These are phyloP conservation scores for Tricholoma matsutake DNA, from an alignment of 768 basidiomycete species.

Conservation along the genomic window DNA sequence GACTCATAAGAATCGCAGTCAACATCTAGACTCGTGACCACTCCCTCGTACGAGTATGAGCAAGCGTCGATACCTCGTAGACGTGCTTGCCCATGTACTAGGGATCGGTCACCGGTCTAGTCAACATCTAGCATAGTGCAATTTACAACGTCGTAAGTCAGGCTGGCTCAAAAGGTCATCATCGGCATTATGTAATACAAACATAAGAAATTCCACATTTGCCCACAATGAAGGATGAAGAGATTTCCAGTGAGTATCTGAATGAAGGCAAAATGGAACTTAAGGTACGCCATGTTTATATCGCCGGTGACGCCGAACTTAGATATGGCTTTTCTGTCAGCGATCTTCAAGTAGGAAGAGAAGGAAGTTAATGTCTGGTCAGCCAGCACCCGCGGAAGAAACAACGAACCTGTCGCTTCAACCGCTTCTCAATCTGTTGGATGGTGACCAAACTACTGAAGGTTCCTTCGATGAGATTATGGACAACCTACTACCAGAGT, in stretches of 20 bases:
- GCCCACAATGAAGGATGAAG: no score
- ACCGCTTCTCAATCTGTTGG: conserved; percentile 19
- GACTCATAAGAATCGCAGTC: no score
- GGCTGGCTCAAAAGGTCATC: no score
- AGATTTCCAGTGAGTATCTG: not conserved
- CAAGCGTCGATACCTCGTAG: no score
- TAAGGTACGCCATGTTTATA: conserved; percentile 3
- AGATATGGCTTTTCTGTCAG: not conserved
- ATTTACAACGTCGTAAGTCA: no score
- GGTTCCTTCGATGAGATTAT: conserved; percentile 30
- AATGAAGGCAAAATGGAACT: not conserved
- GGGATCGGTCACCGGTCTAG: no score
- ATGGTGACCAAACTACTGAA: conserved; percentile 12
- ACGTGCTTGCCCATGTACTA: no score
- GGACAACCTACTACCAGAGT: conserved; percentile 26
- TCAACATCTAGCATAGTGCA: no score
- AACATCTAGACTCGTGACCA: no score
- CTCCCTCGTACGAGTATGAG: no score
- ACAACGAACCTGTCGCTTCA: conserved; percentile 7
- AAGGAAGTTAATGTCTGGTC: conserved; percentile 12
- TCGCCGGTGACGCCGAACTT: not conserved
- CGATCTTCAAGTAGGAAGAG: conserved; percentile 13
- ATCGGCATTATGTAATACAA: no score
- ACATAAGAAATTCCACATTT: no score
- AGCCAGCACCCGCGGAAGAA: not conserved